Evolutionary conservation across 2,329 filamentous ascomycete genomes (phyloP).

Genomic region (Alternaria consortialis): DNA sequence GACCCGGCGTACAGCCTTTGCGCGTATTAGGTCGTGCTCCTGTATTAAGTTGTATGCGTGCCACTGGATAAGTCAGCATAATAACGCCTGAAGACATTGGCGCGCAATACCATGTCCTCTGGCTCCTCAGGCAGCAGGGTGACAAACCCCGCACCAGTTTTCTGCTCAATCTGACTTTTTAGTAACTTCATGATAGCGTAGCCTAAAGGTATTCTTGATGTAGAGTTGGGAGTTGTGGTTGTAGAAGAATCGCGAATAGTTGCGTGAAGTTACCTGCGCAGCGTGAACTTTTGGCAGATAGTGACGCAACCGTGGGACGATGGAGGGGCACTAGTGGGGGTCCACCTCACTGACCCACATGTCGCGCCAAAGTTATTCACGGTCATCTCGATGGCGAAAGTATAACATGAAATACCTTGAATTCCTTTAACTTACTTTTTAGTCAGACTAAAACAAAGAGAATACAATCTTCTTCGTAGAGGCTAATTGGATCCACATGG

Average conservation of each 20-base stretch:
- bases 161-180: slow-evolving; percentile 70
- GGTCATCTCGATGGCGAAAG: not conserved
- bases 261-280: not conserved
- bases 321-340: slow-evolving; percentile 2
- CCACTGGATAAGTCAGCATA: slow-evolving; percentile 61
- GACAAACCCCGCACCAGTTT: slow-evolving; percentile 70
- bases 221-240: not conserved
- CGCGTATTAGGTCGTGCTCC: slow-evolving; percentile 69
- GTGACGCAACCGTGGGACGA: slow-evolving; percentile 2
- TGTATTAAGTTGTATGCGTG: slow-evolving; percentile 78
- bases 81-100: not conserved
- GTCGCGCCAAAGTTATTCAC: not conserved
- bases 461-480: not conserved
- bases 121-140: slow-evolving; percentile 76
- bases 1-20: slow-evolving; percentile 72
- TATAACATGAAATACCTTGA: not conserved
- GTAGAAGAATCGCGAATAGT: not conserved
- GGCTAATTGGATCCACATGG: not conserved
- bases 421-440: too few species aligned
- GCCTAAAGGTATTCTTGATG: not conserved
- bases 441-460: too few species aligned
- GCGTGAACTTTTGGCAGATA: slow-evolving; percentile 1
- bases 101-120: slow-evolving; percentile 71
- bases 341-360: not conserved
- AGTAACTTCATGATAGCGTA: slow-evolving; percentile 67